A percentile compares a stretch with the other conserved stretches of the same genome.
Evolutionary conservation across 2,329 filamentous ascomycete genomes (phyloP).

Genomic region (Tolypocladium guangdongense): DNA sequence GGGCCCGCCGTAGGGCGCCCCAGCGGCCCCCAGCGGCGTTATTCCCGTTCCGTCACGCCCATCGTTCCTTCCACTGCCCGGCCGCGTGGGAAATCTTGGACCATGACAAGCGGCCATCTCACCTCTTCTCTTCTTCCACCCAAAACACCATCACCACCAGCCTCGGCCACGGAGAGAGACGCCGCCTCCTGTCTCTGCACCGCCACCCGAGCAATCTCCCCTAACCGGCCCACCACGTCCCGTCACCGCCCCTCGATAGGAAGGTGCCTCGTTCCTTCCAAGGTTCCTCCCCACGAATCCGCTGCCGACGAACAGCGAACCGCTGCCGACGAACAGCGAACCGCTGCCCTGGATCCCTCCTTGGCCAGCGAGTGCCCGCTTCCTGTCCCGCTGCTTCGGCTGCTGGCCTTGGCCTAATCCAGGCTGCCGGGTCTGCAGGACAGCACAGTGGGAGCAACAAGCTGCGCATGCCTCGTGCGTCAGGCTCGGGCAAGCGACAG

Average conservation of each 20-base stretch:
- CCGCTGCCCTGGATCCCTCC: slow-evolving; percentile 5
- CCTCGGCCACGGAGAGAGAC: neutral
- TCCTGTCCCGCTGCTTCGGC: slow-evolving; percentile 15
- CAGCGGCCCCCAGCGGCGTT: neutral
- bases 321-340: slow-evolving; percentile 1
- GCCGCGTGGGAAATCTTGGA: neutral
- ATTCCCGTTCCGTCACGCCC: slow-evolving; percentile 12
- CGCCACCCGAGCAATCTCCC: neutral
- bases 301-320: neutral
- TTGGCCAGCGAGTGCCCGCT: slow-evolving; percentile 7
- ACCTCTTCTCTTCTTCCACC: neutral
- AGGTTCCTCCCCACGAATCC: neutral
- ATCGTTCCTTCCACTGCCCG: neutral
- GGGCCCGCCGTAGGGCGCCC: neutral
- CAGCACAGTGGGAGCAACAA: slow-evolving; percentile 21
- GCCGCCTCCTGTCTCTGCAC: neutral
- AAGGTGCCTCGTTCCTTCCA: neutral
- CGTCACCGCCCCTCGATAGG: neutral
- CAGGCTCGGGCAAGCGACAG: slow-evolving; percentile 50
- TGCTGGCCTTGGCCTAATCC: slow-evolving; percentile 22
- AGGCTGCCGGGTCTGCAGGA: slow-evolving; percentile 22
- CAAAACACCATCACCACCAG: neutral
- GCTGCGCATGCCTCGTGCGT: slow-evolving; percentile 50
- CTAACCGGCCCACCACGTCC: neutral
- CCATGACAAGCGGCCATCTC: neutral